Evolutionary conservation across 352 stramenopile genomes (phyloP).

Genomic region (Phytophthora sp.): DNA sequence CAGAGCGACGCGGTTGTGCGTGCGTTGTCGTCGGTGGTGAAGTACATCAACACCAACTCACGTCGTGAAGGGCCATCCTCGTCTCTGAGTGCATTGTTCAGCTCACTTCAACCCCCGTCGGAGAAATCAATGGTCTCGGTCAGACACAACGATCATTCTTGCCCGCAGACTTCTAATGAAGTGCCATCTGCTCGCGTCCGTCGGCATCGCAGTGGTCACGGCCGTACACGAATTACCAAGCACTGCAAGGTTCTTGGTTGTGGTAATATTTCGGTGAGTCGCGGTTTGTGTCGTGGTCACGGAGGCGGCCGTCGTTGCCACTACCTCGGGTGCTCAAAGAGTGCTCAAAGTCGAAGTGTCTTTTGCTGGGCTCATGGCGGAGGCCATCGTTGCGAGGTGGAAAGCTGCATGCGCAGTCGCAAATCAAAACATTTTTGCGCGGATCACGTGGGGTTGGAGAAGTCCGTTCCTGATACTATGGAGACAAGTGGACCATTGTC

Average conservation of each 20-base stretch:
- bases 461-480: neutral
- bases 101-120: constrained; percentile 18
- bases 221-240: constrained; percentile 41
- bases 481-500: neutral
- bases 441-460: constrained; percentile 14
- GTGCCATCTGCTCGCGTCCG: neutral
- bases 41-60: constrained; percentile 23
- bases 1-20: constrained; percentile 8
- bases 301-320: constrained; percentile 62
- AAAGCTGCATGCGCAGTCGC: constrained; percentile 55
- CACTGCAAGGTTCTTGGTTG: constrained; percentile 61
- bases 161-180: neutral
- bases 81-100: constrained; percentile 16
- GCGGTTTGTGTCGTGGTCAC: constrained; percentile 59
- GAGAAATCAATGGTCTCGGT: constrained; percentile 7
- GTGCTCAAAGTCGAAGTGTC: constrained; percentile 55
- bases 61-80: constrained; percentile 8
- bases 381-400: constrained; percentile 59
- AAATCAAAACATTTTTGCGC: constrained; percentile 49
- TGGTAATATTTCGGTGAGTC: constrained; percentile 60
- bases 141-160: neutral
- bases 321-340: constrained; percentile 46
- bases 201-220: constrained; percentile 31
- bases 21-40: constrained; percentile 20
- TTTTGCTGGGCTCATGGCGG: constrained; percentile 68